These are phyloP conservation scores for Fraxinus baroniana DNA, from an alignment of 305 asterid genomes.

Conservation along the genomic window DNA sequence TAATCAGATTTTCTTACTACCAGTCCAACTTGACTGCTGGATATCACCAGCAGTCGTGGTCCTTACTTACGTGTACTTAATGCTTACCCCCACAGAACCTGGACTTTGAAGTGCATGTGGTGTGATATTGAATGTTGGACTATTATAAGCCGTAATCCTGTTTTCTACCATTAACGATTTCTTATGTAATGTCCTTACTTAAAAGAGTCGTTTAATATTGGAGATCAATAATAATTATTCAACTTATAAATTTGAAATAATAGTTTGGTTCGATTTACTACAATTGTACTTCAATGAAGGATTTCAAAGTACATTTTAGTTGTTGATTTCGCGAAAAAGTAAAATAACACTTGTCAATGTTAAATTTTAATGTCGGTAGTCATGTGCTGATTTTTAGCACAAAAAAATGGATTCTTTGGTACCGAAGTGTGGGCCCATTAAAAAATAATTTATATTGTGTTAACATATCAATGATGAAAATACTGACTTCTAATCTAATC, in stretches of 20 bases:
- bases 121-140: background rate
- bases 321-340: background rate
- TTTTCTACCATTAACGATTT: background rate
- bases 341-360: background rate
- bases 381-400: background rate
- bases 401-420: background rate
- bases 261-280: background rate
- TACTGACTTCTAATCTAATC: background rate
- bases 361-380: too few relatives aligned
- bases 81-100: background rate
- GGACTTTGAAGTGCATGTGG: background rate
- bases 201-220: background rate
- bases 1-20: background rate
- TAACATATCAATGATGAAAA: background rate
- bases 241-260: background rate
- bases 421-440: background rate
- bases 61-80: background rate
- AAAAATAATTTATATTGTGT: too few relatives aligned
- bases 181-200: background rate
- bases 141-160: background rate
- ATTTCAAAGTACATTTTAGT: background rate
- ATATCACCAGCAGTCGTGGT: constrained; percentile 7
- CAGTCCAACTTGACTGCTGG: constrained; percentile 31
- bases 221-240: background rate
- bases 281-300: background rate